These are phyloP conservation scores for Penicillium sp. DNA, from an alignment of 2,329 filamentous ascomycete genomes.

Conservation along the genomic window DNA sequence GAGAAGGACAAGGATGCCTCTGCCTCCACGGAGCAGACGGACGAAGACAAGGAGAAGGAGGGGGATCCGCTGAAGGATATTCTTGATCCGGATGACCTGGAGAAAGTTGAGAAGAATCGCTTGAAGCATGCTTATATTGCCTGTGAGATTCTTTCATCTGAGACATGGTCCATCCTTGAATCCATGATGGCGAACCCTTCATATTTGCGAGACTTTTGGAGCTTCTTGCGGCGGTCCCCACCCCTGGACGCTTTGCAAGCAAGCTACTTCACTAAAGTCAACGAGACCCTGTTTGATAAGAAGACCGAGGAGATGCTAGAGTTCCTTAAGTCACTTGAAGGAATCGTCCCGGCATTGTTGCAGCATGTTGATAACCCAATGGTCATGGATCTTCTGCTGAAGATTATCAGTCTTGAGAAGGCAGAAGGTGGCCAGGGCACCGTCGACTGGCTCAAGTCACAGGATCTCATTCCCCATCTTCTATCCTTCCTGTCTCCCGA, in stretches of 20 bases:
- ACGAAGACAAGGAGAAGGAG: conserved; percentile 37
- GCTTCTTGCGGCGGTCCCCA: conserved; percentile 76
- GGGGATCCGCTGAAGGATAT: conserved; percentile 34
- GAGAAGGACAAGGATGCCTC: conserved; percentile 29
- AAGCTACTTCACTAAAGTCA: conserved; percentile 98
- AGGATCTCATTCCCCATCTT: conserved; percentile 80
- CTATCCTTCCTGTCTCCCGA: conserved; percentile 82
- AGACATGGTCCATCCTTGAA: conserved; percentile 95
- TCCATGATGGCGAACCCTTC: conserved; percentile 80
- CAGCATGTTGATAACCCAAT: conserved; percentile 95
- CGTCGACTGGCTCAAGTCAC: conserved; percentile 93
- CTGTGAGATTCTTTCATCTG: conserved; percentile 88
- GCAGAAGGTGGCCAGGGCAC: conserved; percentile 86
- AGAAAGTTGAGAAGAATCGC: conserved; percentile 83
- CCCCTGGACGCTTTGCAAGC: conserved; percentile 90
- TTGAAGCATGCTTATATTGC: conserved; percentile 92
- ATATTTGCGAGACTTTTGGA: conserved; percentile 81
- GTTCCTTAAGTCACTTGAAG: conserved; percentile 77
- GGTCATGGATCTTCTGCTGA: conserved; percentile 95
- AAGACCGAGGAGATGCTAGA: conserved; percentile 97
- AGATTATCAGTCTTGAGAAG: conserved; percentile 95
- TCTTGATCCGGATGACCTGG: conserved; percentile 47
- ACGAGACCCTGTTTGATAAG: conserved; percentile 94
- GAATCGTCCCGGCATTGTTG: conserved; percentile 78
- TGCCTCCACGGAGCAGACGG: conserved; percentile 15